Base-by-base conservation (phyloP, 306 rosid species). In the Cicer chorassanicum region DNA sequence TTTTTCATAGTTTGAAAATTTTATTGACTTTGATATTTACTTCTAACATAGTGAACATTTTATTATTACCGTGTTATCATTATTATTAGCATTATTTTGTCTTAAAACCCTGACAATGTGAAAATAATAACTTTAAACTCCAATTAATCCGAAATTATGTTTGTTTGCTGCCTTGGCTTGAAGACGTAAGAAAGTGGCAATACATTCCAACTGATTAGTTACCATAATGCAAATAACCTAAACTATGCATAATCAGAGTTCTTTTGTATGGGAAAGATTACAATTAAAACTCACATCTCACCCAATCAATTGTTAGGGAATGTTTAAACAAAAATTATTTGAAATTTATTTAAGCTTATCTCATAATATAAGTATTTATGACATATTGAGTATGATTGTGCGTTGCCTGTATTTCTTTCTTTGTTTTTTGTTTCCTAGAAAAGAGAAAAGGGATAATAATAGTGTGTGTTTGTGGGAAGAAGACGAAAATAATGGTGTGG, bases 401-500 rank as follows among this genome's bases (percentile, higher is more conserved):
- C 12, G 9, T 19, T 55, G 34, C 38, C 7, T 55, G 5, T 53
- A 59, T 36, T 40, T 39, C 2, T 51, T 51, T 10, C 5, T 62
- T n/a, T 38, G 5, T n/a, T 4, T 7, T 62, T 62, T 62, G 6
- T 21, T 14, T n/a, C 19, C 68, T 62, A 44, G 12, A 45, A 45
- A 45, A 66, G 56, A 21, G 39, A 65, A 18, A 18, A 11, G 2
- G 14, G 29, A 45, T 44, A 13, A 63, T 14, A 48, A 48, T 68
- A 68, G 36, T n/a, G 34, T 24, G 42, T 1, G 65, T 59, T 24
- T 53, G 43, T 13, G 13, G 7, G 55, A 21, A 67, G 56, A 45
- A 45, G 57, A 66, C 55, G 41, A 43, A 18, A 44, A 45, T 12
- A 48, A 8, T 67, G 72, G 71, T 6, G 21, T 64, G 69, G 68